These are phyloP conservation scores for Juncus inflexus DNA, from an alignment of 176 grass and related monocot genomes.

Conservation along the genomic window DNA sequence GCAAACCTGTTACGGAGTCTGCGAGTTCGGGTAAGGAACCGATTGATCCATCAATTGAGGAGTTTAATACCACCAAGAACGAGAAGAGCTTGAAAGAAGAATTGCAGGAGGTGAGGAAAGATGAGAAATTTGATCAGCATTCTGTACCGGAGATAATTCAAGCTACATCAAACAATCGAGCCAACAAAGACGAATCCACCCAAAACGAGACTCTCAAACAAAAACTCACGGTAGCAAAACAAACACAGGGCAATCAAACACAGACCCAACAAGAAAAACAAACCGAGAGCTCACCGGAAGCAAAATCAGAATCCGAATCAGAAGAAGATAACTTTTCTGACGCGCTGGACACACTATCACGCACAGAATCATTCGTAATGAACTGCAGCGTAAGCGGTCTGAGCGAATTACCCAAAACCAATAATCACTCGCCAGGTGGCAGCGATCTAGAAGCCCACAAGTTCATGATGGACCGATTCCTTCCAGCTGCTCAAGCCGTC, in stretches of 20 bases:
- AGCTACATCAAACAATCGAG: not conserved
- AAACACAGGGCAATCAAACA: not conserved
- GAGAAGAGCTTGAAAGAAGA: not conserved
- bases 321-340: constrained; percentile 90
- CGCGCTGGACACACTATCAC: constrained; percentile 79
- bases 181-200: not conserved
- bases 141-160: not conserved
- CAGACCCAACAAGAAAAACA: constrained; percentile 14
- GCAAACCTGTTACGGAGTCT: not conserved
- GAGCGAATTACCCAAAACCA: constrained; percentile 37
- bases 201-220: no score
- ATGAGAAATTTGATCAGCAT: constrained; percentile 15
- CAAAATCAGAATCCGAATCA: constrained; percentile 27
- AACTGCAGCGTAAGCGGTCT: constrained; percentile 96
- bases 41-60: constrained; percentile 4
- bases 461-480: constrained; percentile 87
- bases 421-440: not conserved
- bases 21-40: constrained; percentile 1
- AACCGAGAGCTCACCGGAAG: not conserved
- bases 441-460: constrained; percentile 40
- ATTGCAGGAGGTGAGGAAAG: constrained; percentile 6
- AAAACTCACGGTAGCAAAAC: not conserved
- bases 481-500: constrained; percentile 78
- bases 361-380: constrained; percentile 69
- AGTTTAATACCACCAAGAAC: not conserved